Conservation (phyloP, 805 yeast genomes). For the Tetrapisispora iriomotensis region DNA sequence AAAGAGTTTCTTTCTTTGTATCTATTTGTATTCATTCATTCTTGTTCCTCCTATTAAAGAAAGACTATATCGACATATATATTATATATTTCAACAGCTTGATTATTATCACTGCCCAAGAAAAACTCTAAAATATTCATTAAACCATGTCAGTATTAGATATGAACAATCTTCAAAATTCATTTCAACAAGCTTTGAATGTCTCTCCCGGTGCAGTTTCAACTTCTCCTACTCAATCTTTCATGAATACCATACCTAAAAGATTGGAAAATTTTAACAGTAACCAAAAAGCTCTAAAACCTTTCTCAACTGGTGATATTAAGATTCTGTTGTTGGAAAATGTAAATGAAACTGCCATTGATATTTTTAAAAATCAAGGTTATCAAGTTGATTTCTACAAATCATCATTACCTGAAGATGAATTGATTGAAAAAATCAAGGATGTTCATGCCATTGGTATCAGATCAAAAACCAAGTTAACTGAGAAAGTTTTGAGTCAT, state of each 20-base stretch:
- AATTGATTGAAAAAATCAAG: conserved; percentile 84
- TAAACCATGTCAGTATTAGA: conserved; percentile 49
- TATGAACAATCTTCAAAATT: conserved; percentile 42
- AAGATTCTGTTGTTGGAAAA: conserved; percentile 86
- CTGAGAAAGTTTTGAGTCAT: conserved; percentile 64
- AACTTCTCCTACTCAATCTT: conserved; percentile 72
- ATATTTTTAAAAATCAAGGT: conserved; percentile 79
- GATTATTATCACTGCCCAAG: too few species aligned
- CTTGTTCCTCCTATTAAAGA: background rate
- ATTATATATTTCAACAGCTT: too few species aligned
- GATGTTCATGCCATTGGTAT: conserved; percentile 96
- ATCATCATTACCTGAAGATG: conserved; percentile 83
- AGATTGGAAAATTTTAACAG: conserved; percentile 24
- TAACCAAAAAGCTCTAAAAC: conserved; percentile 68
- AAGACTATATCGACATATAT: too few species aligned
- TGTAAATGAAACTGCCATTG: conserved; percentile 86
- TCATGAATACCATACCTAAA: conserved; percentile 42
- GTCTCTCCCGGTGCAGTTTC: conserved; percentile 65
- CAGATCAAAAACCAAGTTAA: conserved; percentile 90
- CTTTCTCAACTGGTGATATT: conserved; percentile 91
- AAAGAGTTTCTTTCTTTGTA: too few species aligned
- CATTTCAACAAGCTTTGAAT: conserved; percentile 45
- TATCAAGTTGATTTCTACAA: conserved; percentile 94
- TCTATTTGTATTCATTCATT: too few species aligned
- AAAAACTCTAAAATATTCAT: too few species aligned